phyloP scores from a whole-genome alignment of 495 filamentous ascomycete genomes.

The Friedmanniomyces simplex region DNA sequence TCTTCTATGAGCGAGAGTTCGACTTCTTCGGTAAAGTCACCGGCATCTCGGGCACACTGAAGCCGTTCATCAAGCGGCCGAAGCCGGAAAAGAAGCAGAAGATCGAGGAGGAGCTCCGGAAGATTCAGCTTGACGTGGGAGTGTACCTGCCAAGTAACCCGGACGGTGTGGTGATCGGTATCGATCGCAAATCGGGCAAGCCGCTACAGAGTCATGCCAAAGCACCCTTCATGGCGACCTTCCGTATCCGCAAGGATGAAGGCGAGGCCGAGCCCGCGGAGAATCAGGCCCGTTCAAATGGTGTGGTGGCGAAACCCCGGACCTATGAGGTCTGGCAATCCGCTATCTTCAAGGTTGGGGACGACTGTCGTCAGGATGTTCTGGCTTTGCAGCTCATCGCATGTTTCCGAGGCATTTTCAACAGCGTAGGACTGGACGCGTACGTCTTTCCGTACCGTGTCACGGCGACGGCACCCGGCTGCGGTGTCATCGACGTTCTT shows the following conservation, averaged over 20 bases:
- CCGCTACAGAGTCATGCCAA: conserved; percentile 96
- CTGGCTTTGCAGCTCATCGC: conserved; percentile 96
- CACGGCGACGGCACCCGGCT: conserved; percentile 95
- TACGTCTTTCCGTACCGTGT: conserved; percentile 97
- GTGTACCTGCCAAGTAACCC: conserved; percentile 97
- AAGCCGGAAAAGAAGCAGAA: conserved; percentile 98
- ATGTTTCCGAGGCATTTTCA: conserved; percentile 92
- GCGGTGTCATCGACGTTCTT: conserved; percentile 94
- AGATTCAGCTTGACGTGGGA: conserved; percentile 91
- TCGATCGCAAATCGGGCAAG: conserved; percentile 95
- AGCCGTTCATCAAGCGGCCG: conserved; percentile 80
- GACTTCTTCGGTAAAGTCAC: conserved; percentile 97
- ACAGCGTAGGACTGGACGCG: conserved; percentile 85
- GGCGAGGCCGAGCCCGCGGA: conserved; percentile 33
- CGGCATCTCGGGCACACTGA: conserved; percentile 84
- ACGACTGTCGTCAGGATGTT: conserved; percentile 96
- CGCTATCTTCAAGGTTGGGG: conserved; percentile 98
- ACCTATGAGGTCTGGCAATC: conserved; percentile 93
- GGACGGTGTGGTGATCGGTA: conserved; percentile 91
- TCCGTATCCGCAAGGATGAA: conserved; percentile 79
- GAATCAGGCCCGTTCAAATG: conserved; percentile 19
- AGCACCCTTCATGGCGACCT: conserved; percentile 97
- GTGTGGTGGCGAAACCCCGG: conserved; percentile 22
- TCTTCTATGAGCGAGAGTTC: conserved; percentile 92
- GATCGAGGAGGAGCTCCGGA: conserved; percentile 94